Percentiles rank a stretch among this genome's conserved stretches.
Evolutionary conservation across 768 basidiomycete species (phyloP).

Genomic region (Boletus rubropictus): DNA sequence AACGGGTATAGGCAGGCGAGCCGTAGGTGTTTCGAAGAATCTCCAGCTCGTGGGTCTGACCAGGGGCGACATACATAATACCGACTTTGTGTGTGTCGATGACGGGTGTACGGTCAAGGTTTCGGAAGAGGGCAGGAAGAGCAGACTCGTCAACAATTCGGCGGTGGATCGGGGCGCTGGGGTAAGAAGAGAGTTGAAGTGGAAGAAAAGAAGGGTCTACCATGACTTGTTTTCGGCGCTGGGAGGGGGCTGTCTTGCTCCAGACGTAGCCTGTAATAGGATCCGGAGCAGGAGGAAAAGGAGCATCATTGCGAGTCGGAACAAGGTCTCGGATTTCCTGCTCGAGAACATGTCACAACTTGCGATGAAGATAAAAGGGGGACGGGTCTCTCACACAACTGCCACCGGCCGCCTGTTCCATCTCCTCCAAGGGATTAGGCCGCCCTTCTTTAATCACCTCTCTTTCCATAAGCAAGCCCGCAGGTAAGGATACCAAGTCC

Average conservation of each 20-base stretch:
- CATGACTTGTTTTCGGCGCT: slow-evolving; percentile 78
- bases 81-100: slow-evolving; percentile 98
- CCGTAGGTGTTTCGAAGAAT: slow-evolving; percentile 89
- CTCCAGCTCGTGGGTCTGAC: slow-evolving; percentile 77
- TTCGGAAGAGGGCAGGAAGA: slow-evolving; percentile 54
- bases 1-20: slow-evolving; percentile 90
- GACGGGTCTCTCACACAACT: slow-evolving; percentile 7
- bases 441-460: slow-evolving; percentile 34
- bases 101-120: slow-evolving; percentile 81
- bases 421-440: slow-evolving; percentile 23
- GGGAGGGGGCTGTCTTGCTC: slow-evolving; percentile 81
- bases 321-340: slow-evolving; percentile 22
- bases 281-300: slow-evolving; percentile 47
- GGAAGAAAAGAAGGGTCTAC: slow-evolving; percentile 83
- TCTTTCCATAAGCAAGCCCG: slow-evolving; percentile 67
- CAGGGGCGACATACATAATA: slow-evolving; percentile 91
- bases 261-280: slow-evolving; percentile 84
- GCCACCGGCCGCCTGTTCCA: background rate
- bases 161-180: slow-evolving; percentile 36
- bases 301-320: background rate
- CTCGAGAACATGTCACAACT: slow-evolving; percentile 5
- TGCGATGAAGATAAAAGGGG: background rate
- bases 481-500: slow-evolving; percentile 67
- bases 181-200: slow-evolving; percentile 79
- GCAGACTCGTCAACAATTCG: slow-evolving; percentile 50